Percentiles rank a stretch among this genome's conserved stretches.
phyloP scores from a whole-genome alignment of 2,329 filamentous ascomycete genomes.

The Blastomyces silverae region DNA sequence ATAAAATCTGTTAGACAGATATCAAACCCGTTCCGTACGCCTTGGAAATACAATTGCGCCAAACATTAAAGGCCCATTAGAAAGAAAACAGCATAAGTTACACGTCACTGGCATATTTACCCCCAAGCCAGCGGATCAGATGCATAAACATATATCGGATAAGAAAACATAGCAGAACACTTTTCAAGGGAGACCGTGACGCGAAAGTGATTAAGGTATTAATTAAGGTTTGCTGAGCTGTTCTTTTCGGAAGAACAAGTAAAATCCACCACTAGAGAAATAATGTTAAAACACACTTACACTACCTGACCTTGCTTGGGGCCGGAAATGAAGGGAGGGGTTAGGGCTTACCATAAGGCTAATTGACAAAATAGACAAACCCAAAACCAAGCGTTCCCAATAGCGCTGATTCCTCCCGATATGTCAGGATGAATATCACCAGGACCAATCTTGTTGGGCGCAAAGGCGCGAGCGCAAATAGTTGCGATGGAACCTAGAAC shows the following conservation, averaged over 20 bases:
- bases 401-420: constrained; percentile 23
- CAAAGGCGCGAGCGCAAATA: constrained; percentile 55
- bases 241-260: constrained; percentile 42
- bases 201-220: background rate
- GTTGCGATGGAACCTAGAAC: constrained; percentile 56
- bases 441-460: constrained; percentile 56
- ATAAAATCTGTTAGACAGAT: background rate
- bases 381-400: constrained; percentile 55
- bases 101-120: background rate
- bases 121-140: background rate
- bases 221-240: constrained; percentile 40
- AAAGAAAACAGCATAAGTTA: background rate
- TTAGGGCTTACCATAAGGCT: constrained; percentile 52
- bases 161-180: background rate
- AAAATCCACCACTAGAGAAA: constrained; percentile 33
- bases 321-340: background rate
- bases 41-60: background rate
- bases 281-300: constrained; percentile 11
- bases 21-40: background rate
- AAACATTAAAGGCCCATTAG: background rate
- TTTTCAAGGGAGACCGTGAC: background rate
- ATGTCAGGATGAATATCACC: constrained; percentile 58
- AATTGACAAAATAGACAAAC: constrained; percentile 53
- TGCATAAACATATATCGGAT: background rate
- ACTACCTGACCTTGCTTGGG: background rate